These are phyloP conservation scores for Colletotrichum cereale DNA, from an alignment of 2,329 filamentous ascomycete genomes.

Conservation along the genomic window DNA sequence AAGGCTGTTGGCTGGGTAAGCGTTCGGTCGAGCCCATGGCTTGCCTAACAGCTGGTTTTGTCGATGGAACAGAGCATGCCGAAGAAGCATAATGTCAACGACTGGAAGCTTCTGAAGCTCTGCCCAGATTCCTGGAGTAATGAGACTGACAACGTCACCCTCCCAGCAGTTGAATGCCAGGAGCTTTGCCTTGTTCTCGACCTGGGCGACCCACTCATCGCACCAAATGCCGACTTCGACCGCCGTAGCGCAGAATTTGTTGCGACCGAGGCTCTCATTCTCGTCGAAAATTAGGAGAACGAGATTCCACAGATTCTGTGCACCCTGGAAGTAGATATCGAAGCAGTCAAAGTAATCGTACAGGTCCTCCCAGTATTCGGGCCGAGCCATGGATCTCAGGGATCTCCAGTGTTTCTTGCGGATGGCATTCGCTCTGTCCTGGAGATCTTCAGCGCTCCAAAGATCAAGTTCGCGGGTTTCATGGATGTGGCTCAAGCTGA, in stretches of 20 bases:
- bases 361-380: conserved; percentile 54
- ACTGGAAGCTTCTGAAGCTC: conserved; percentile 48
- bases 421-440: conserved; percentile 54
- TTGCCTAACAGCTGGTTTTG: conserved; percentile 43
- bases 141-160: conserved; percentile 46
- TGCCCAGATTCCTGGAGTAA: conserved; percentile 46
- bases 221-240: conserved; percentile 52
- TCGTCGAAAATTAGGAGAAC: conserved; percentile 56
- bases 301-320: conserved; percentile 62
- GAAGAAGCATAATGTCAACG: conserved; percentile 48
- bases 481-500: conserved; percentile 45
- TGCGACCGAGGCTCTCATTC: conserved; percentile 51
- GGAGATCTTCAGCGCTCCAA: conserved; percentile 56
- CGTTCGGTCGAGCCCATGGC: background rate
- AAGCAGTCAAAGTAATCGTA: conserved; percentile 62
- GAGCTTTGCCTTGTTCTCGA: conserved; percentile 50
- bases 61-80: conserved; percentile 50
- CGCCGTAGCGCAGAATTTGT: conserved; percentile 44
- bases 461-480: conserved; percentile 49
- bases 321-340: conserved; percentile 62
- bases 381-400: conserved; percentile 51
- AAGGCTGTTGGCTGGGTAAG: conserved; percentile 43
- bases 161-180: conserved; percentile 44
- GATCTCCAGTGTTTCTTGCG: conserved; percentile 52
- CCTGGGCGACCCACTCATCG: conserved; percentile 51